phyloP scores from a whole-genome alignment of 495 filamentous ascomycete genomes.

The Penicillium lividum region DNA sequence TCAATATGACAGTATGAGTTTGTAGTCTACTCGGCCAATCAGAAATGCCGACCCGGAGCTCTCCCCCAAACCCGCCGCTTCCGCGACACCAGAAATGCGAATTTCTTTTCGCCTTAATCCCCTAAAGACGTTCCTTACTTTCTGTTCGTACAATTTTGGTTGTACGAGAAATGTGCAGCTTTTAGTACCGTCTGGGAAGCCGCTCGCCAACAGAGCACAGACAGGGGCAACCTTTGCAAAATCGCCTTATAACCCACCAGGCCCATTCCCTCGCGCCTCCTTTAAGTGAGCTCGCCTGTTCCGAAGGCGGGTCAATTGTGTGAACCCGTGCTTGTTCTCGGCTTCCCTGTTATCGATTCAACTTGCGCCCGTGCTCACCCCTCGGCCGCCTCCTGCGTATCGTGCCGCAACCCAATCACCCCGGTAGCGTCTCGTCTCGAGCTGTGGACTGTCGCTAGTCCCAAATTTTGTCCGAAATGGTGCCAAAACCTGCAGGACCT shows the following conservation, averaged over 20 bases:
- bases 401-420: neutral
- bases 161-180: conserved; percentile 23
- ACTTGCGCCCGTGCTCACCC: neutral
- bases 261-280: conserved; percentile 10
- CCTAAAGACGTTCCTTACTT: neutral
- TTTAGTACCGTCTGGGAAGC: conserved; percentile 30
- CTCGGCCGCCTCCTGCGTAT: neutral
- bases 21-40: conserved; percentile 32
- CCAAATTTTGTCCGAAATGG: conserved; percentile 10
- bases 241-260: conserved; percentile 9
- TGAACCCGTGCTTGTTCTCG: conserved; percentile 23
- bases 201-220: conserved; percentile 29
- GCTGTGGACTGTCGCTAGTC: neutral
- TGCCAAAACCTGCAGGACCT: conserved; percentile 4
- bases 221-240: conserved; percentile 24
- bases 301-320: conserved; percentile 18
- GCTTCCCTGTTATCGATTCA: conserved; percentile 23
- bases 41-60: conserved; percentile 20
- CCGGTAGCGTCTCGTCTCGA: neutral
- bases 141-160: neutral
- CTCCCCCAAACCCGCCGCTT: conserved; percentile 39
- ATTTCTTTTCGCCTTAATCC: neutral
- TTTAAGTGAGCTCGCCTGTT: conserved; percentile 8
- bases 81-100: conserved; percentile 18
- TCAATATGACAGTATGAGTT: neutral